Base-by-base conservation (phyloP, 1,284 basidiomycete species). In the Phellinidium pouzarii region DNA sequence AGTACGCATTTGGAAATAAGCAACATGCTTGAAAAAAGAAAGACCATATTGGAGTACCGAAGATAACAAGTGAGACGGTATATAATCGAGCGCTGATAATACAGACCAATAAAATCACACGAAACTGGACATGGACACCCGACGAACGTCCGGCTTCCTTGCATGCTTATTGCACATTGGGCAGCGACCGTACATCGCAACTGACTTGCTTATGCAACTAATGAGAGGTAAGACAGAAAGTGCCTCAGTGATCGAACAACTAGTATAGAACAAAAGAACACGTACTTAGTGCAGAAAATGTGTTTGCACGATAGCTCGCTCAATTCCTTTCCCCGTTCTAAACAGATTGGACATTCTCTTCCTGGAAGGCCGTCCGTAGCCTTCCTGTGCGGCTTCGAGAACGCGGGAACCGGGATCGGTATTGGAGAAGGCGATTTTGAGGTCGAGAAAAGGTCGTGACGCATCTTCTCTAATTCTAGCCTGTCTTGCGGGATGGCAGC, bases 251-350 rank as follows among this genome's bases (percentile, higher is more conserved):
- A 5, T 19, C 12, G 4, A 19, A 43, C n/a, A n/a, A n/a, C n/a
- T n/a, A n/a, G n/a, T 36, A 19, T 14, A n/a, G 25, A 25, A 25
- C 3, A 22, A n/a, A n/a, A 37, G 9, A 23, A 12, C 31, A 44
- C 49, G 31, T 44, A 51, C 49, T 51, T 42, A 22, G 41, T 37
- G 23, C 49, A 51, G 31, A 51, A 51, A 11, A 51, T 22, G 23
- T 51, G 49, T 8, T 36, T 37, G 43, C 49, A 51, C 5, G 49
- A 40, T 8, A 51, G 34, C 19, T 51, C 27, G 27, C 42, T 44
- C 38, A 50, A 20, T 4, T 14, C n/a, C 20, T 26, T 43, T 14
- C 36, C 36, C 4, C 41, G 41, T 25, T 51, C 49, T 19, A 44
- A 22, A 22, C 49, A 51, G 14, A 51, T 51, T n/a, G 42, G 41